These are phyloP conservation scores for Erythrobasidium hasegawianum DNA, from an alignment of 1,284 basidiomycete genomes.

Conservation along the genomic window DNA sequence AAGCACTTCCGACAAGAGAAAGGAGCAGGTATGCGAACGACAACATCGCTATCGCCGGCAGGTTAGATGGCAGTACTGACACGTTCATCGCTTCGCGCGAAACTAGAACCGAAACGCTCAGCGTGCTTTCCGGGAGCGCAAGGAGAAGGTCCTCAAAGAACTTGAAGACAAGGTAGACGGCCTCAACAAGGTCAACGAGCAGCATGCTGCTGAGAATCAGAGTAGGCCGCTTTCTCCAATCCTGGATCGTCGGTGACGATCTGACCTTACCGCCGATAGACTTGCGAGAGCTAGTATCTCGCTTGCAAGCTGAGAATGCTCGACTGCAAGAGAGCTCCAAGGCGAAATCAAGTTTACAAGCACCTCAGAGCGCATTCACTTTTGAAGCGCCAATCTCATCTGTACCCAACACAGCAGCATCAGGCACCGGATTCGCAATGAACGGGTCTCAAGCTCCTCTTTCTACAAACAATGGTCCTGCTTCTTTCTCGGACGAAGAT, in stretches of 20 bases:
- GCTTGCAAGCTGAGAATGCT: slow-evolving; percentile 28
- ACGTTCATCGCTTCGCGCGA: background rate
- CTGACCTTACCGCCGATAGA: background rate
- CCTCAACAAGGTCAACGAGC: slow-evolving; percentile 37
- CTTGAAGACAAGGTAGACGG: slow-evolving; percentile 41
- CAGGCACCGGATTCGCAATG: background rate
- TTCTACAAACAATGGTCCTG: slow-evolving; percentile 3
- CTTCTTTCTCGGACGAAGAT: slow-evolving; percentile 1
- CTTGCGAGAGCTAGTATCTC: slow-evolving; percentile 15
- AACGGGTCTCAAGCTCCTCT: background rate
- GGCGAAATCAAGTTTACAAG: background rate
- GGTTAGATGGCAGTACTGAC: background rate
- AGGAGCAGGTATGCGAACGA: slow-evolving; percentile 25
- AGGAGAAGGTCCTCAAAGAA: slow-evolving; percentile 44
- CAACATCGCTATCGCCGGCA: background rate
- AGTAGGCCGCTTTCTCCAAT: background rate
- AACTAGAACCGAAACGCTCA: slow-evolving; percentile 43
- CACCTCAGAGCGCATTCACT: slow-evolving; percentile 25
- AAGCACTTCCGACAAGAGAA: slow-evolving; percentile 30
- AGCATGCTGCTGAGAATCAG: slow-evolving; percentile 39
- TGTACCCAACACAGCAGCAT: background rate
- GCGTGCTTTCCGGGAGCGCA: slow-evolving; percentile 43
- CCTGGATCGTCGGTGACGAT: background rate
- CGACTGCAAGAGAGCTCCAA: background rate
- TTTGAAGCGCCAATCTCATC: slow-evolving; percentile 8